Percentiles rank a stretch among this genome's conserved stretches.
These are phyloP conservation scores for Litsea cubeba DNA, from an alignment of 164 flowering plant species.

Conservation along the genomic window DNA sequence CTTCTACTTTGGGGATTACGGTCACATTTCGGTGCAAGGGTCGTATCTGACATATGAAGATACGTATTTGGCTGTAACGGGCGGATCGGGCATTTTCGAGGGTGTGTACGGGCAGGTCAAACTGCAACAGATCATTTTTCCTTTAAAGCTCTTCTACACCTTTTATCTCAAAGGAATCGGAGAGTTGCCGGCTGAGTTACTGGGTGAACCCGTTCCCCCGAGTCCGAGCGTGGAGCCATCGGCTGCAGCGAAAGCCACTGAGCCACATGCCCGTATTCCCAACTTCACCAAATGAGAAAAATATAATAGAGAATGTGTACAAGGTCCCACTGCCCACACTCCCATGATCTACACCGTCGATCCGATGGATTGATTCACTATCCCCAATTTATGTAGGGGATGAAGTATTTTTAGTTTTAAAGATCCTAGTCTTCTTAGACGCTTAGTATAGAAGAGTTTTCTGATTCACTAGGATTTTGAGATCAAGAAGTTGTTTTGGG, in stretches of 20 bases:
- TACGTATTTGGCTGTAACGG: constrained; percentile 55
- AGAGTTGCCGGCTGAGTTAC: constrained; percentile 51
- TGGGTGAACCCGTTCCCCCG: constrained; percentile 41
- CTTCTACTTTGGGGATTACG: constrained; percentile 74
- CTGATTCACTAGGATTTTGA: too few relatives aligned
- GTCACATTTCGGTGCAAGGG: constrained; percentile 69
- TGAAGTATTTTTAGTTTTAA: too few relatives aligned
- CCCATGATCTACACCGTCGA: too few relatives aligned
- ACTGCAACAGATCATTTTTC: constrained; percentile 55
- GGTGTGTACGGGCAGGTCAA: constrained; percentile 62
- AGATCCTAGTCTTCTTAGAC: too few relatives aligned
- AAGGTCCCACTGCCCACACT: too few relatives aligned
- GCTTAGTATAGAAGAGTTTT: too few relatives aligned
- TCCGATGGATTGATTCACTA: too few relatives aligned
- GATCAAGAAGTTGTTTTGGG: too few relatives aligned
- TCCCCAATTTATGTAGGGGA: too few relatives aligned
- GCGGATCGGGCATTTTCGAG: constrained; percentile 63
- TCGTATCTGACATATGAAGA: constrained; percentile 58
- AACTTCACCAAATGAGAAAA: constrained; percentile 24
- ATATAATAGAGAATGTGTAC: too few relatives aligned
- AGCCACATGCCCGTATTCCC: constrained; percentile 34
- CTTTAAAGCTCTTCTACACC: constrained; percentile 63
- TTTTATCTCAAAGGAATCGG: constrained; percentile 53
- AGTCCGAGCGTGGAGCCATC: constrained; percentile 48
- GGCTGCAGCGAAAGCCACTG: constrained; percentile 59